A percentile compares a stretch with the other conserved stretches of the same genome.
These are phyloP conservation scores for Mycena latifolia DNA, from an alignment of 768 basidiomycete genomes.

Conservation along the genomic window DNA sequence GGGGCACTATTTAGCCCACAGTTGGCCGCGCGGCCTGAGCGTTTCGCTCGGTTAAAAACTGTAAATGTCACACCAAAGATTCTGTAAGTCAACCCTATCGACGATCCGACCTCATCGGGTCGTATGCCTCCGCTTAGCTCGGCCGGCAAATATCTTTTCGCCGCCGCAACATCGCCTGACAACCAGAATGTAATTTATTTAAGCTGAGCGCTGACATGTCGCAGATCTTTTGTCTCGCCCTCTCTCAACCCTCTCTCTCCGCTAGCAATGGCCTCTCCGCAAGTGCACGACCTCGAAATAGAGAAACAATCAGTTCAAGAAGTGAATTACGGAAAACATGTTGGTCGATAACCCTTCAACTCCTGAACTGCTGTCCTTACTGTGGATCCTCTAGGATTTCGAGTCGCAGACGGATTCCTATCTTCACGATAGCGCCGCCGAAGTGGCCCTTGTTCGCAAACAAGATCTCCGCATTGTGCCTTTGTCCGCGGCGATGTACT, in stretches of 20 bases:
- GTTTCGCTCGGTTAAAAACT: too few species aligned
- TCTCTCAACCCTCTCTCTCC: background rate
- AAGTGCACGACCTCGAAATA: background rate
- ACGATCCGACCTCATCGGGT: too few species aligned
- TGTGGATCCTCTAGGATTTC: slow-evolving; percentile 4
- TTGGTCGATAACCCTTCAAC: background rate
- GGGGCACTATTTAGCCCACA: too few species aligned
- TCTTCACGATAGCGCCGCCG: slow-evolving; percentile 4
- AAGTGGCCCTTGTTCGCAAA: slow-evolving; percentile 20
- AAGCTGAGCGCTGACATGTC: too few species aligned
- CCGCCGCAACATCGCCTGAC: too few species aligned
- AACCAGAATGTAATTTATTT: too few species aligned
- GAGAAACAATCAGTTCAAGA: background rate
- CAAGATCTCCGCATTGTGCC: slow-evolving; percentile 25
- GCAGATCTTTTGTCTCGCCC: too few species aligned
- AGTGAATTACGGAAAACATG: background rate
- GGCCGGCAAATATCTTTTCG: too few species aligned
- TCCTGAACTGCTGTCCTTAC: background rate
- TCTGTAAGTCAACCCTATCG: too few species aligned
- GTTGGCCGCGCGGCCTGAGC: too few species aligned
- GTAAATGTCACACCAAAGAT: too few species aligned
- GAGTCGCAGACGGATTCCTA: slow-evolving; percentile 15
- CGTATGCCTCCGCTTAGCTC: too few species aligned
- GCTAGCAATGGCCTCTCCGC: background rate
- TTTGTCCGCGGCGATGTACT: slow-evolving; percentile 21